These are phyloP conservation scores for Neurospora sp. DNA, from an alignment of 495 filamentous ascomycete species.

Conservation along the genomic window DNA sequence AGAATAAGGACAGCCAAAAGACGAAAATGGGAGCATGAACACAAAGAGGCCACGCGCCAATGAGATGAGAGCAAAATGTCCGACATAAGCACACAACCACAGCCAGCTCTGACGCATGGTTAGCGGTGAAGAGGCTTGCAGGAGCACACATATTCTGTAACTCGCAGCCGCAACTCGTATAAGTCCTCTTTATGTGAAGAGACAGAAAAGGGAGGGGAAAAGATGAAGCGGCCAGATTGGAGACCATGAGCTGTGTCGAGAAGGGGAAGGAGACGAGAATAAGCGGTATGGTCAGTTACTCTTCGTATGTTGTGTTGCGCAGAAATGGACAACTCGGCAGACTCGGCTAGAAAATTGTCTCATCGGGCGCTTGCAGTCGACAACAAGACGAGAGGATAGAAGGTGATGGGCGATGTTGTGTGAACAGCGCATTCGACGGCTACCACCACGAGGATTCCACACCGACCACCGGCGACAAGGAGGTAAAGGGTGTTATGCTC, in stretches of 20 bases:
- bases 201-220: background rate
- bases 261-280: background rate
- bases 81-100: background rate
- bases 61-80: background rate
- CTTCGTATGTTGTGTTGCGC: background rate
- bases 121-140: background rate
- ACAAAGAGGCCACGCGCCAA: background rate
- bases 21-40: background rate
- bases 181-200: background rate
- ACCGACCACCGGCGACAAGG: background rate
- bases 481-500: background rate
- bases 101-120: background rate
- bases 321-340: background rate
- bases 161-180: background rate
- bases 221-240: background rate
- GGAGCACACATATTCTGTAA: background rate
- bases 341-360: background rate
- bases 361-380: background rate
- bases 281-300: background rate
- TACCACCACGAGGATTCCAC: background rate
- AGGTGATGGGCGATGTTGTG: background rate
- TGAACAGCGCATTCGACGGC: background rate
- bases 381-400: background rate
- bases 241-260: background rate
- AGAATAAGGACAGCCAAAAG: background rate